phyloP scores from a whole-genome alignment of 108 stramenopile species.

The Fistulifera solaris region DNA sequence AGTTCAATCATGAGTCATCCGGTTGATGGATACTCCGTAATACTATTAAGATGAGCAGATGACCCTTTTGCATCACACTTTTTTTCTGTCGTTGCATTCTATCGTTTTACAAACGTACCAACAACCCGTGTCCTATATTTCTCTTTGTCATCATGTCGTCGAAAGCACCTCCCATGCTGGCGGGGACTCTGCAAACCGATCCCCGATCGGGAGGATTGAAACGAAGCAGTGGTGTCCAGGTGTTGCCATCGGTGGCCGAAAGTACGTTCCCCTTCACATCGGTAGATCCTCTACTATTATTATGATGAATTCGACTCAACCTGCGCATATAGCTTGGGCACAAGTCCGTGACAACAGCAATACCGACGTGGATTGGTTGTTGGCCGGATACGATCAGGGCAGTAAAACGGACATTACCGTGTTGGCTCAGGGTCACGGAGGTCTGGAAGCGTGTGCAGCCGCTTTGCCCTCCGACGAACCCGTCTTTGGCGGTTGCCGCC shows the following conservation, averaged over 20 bases:
- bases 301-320: too few species aligned
- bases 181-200: slow-evolving; percentile 68
- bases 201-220: slow-evolving; percentile 51
- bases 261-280: slow-evolving; percentile 18
- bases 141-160: background rate
- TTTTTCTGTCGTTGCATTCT: too few species aligned
- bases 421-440: slow-evolving; percentile 53
- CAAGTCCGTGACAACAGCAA: slow-evolving; percentile 62
- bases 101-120: too few species aligned
- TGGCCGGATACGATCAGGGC: slow-evolving; percentile 58
- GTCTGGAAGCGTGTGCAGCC: slow-evolving; percentile 41
- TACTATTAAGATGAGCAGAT: too few species aligned
- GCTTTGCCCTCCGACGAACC: slow-evolving; percentile 31
- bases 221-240: slow-evolving; percentile 52
- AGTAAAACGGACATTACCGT: slow-evolving; percentile 73
- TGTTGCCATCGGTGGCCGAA: slow-evolving; percentile 42
- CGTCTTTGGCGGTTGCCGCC: slow-evolving; percentile 58
- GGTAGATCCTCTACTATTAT: too few species aligned
- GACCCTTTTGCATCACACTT: too few species aligned
- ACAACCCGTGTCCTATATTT: background rate
- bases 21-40: too few species aligned
- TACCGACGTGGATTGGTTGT: slow-evolving; percentile 55
- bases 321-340: slow-evolving; percentile 34
- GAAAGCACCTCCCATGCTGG: slow-evolving; percentile 21
- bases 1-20: too few species aligned